These are phyloP conservation scores for Vanrija sp. DNA, from an alignment of 1,284 basidiomycete genomes.

Conservation along the genomic window DNA sequence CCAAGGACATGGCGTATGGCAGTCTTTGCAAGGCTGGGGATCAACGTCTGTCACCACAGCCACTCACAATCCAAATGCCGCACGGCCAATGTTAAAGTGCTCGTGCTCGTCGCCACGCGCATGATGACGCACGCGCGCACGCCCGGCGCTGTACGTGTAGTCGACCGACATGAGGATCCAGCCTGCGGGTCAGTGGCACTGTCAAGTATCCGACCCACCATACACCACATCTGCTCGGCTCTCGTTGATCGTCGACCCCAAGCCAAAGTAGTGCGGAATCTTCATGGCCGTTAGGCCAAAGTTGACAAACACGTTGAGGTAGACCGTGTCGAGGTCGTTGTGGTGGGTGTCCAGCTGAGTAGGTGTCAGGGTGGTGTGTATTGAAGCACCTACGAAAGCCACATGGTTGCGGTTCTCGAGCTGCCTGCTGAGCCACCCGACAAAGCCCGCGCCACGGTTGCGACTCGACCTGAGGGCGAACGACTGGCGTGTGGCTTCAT, in stretches of 20 bases:
- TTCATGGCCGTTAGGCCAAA: conserved; percentile 84
- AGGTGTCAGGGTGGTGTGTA: conserved; percentile 1
- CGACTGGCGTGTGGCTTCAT: conserved; percentile 40
- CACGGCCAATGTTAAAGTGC: conserved; percentile 52
- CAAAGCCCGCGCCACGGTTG: conserved; percentile 31
- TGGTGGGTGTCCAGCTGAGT: conserved; percentile 62
- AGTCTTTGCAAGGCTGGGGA: conserved; percentile 67
- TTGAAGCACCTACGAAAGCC: conserved; percentile 38
- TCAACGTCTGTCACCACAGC: background rate
- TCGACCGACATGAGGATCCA: conserved; percentile 27
- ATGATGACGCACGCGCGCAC: conserved; percentile 35
- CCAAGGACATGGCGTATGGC: conserved; percentile 67
- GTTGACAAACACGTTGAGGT: conserved; percentile 80
- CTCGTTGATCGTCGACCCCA: conserved; percentile 52
- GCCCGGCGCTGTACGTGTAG: conserved; percentile 41
- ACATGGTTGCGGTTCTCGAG: conserved; percentile 49
- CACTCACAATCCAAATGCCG: conserved; percentile 62
- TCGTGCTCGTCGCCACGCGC: conserved; percentile 14
- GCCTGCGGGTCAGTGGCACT: conserved; percentile 10
- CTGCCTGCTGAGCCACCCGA: conserved; percentile 45
- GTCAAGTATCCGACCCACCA: conserved; percentile 1
- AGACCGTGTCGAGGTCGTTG: conserved; percentile 62
- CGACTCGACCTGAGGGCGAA: conserved; percentile 40
- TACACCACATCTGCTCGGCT: conserved; percentile 11
- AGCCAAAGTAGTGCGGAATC: conserved; percentile 72